These are phyloP conservation scores for Chimonanthus salicifolius DNA, from an alignment of 164 flowering plant species.

Conservation along the genomic window DNA sequence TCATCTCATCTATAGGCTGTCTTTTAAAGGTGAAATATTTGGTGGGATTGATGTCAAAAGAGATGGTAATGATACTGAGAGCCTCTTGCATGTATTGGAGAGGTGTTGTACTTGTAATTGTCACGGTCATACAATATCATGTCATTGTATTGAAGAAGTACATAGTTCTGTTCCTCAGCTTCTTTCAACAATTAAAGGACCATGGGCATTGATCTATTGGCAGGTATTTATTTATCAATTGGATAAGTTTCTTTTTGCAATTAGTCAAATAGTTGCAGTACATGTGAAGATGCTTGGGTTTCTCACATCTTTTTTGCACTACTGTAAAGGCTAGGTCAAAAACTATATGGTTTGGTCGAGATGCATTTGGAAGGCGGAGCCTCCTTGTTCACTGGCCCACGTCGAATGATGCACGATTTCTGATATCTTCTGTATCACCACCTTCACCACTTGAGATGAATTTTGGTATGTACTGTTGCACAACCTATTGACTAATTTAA, in stretches of 20 bases:
- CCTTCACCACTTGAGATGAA: constrained; percentile 19
- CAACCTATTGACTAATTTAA: constrained; percentile 1
- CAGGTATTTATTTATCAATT: constrained; percentile 57
- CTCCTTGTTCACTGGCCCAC: constrained; percentile 98
- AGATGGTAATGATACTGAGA: constrained; percentile 62
- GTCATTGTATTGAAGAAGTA: constrained; percentile 18
- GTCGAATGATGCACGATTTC: constrained; percentile 49
- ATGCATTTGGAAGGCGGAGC: constrained; percentile 96
- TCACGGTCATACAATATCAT: constrained; percentile 14
- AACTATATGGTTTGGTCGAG: constrained; percentile 95
- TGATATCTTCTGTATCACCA: constrained; percentile 89
- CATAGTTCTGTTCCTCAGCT: constrained; percentile 49
- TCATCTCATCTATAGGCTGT: constrained; percentile 4
- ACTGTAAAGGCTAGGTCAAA: constrained; percentile 51
- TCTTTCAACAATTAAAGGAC: constrained; percentile 83
- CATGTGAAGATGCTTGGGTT: neutral
- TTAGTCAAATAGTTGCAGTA: neutral
- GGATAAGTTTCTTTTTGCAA: constrained; percentile 29
- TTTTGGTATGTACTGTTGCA: constrained; percentile 34
- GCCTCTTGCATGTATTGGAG: constrained; percentile 54
- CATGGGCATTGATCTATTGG: constrained; percentile 93
- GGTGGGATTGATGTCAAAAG: constrained; percentile 59
- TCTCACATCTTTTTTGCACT: constrained; percentile 3
- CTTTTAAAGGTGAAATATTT: constrained; percentile 74
- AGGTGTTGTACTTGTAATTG: constrained; percentile 54